A percentile compares a stretch with the other conserved stretches of the same genome.
These are phyloP conservation scores for Auriculariales sp. DNA, from an alignment of 768 basidiomycete species.

Conservation along the genomic window DNA sequence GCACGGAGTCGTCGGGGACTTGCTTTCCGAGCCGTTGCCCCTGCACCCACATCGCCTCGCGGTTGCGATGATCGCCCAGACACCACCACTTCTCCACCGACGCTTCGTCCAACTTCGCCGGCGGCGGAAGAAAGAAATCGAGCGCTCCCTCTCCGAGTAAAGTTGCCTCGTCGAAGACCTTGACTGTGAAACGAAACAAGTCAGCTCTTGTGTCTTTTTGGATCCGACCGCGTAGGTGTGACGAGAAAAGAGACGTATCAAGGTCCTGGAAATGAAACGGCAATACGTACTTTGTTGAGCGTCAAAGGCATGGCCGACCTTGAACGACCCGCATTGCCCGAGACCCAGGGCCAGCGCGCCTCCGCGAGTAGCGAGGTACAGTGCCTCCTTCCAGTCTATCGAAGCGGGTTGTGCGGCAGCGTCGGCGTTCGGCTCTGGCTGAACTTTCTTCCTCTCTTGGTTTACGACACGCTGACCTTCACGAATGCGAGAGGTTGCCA, in stretches of 20 bases:
- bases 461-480: constrained; percentile 31
- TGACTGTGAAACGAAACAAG: too few species aligned
- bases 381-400: constrained; percentile 67
- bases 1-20: too few species aligned
- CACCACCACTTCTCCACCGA: constrained; percentile 88
- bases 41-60: constrained; percentile 61
- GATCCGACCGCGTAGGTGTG: too few species aligned
- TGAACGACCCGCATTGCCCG: constrained; percentile 31
- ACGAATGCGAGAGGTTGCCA: constrained; percentile 53
- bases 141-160: constrained; percentile 42
- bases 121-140: constrained; percentile 46
- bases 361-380: constrained; percentile 72
- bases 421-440: not conserved
- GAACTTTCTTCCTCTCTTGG: too few species aligned
- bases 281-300: constrained; percentile 52
- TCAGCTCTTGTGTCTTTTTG: too few species aligned
- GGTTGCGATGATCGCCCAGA: constrained; percentile 55
- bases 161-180: constrained; percentile 26
- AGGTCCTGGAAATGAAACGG: constrained; percentile 1
- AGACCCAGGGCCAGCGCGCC: constrained; percentile 60
- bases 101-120: constrained; percentile 24
- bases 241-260: not conserved
- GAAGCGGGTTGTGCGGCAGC: constrained; percentile 20
- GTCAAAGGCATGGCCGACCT: constrained; percentile 53
- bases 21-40: constrained; percentile 30